Evolutionary conservation across 306 rosid species (phyloP).

Genomic region (Astragalus glycyphyllos): DNA sequence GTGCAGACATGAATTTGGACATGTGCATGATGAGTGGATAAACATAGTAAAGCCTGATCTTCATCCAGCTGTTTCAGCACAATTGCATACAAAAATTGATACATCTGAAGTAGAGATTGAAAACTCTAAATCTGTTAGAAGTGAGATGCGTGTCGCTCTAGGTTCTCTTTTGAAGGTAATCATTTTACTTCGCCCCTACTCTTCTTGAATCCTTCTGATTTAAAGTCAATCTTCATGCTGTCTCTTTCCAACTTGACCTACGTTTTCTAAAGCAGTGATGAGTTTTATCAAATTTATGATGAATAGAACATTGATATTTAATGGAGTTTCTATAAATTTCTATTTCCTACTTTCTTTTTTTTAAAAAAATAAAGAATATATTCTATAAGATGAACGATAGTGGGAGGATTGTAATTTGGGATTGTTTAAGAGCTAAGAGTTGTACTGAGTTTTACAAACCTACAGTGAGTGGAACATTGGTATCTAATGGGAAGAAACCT

Average conservation of each 20-base stretch:
- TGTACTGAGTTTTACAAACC: slow-evolving; percentile 28
- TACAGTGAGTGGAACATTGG: no score
- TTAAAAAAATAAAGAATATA: not conserved
- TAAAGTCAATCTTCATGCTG: not conserved
- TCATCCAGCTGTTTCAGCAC: slow-evolving; percentile 62
- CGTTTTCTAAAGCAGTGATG: slow-evolving; percentile 5
- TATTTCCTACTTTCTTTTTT: not conserved
- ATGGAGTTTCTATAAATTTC: slow-evolving; percentile 9
- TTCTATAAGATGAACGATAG: no score
- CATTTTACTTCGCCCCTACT: slow-evolving; percentile 3
- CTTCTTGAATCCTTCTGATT: slow-evolving; percentile 21
- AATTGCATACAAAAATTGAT: slow-evolving; percentile 60
- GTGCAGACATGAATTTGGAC: slow-evolving; percentile 79
- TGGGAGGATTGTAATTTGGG: slow-evolving; percentile 19
- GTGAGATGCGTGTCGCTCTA: slow-evolving; percentile 73
- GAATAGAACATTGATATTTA: slow-evolving; percentile 24
- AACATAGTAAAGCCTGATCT: slow-evolving; percentile 69
- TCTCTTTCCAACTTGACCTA: slow-evolving; percentile 20
- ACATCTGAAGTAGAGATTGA: slow-evolving; percentile 60
- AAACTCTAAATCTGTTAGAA: slow-evolving; percentile 66
- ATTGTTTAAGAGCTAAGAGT: not conserved
- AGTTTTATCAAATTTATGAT: not conserved
- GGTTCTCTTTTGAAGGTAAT: slow-evolving; percentile 84
- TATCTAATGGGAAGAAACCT: slow-evolving; percentile 3
- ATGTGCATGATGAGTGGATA: slow-evolving; percentile 73